These are phyloP conservation scores for Saturnispora zaruensis DNA, from an alignment of 805 yeast genomes.

Conservation along the genomic window DNA sequence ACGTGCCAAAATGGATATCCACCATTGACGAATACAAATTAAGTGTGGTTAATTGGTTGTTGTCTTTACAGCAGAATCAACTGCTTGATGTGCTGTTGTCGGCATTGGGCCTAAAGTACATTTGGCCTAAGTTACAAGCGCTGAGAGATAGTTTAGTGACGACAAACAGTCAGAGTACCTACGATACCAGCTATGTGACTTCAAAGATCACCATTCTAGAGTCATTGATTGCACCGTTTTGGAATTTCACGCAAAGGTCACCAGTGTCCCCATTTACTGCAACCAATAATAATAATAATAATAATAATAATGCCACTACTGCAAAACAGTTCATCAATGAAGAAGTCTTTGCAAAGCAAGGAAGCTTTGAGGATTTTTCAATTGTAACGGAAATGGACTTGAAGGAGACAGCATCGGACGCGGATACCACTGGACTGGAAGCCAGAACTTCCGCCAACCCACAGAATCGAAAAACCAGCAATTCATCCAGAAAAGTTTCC, in stretches of 20 bases:
- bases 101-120: background rate
- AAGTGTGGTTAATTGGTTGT: background rate
- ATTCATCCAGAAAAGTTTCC: background rate
- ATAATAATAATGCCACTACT: background rate
- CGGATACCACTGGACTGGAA: background rate
- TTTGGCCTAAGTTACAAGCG: background rate
- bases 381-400: slow-evolving; percentile 33
- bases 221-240: background rate
- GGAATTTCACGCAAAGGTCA: background rate
- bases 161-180: background rate
- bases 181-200: background rate
- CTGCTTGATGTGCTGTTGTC: background rate
- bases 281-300: background rate
- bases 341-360: background rate
- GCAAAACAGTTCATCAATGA: background rate
- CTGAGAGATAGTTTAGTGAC: background rate
- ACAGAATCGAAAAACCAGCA: background rate
- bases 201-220: background rate
- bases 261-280: background rate
- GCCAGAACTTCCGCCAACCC: background rate
- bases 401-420: slow-evolving; percentile 4
- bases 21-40: background rate
- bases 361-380: slow-evolving; percentile 34
- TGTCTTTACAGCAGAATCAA: background rate
- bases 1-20: slow-evolving; percentile 1